Evolutionary conservation across 73 alveolate species (phyloP), one percentile per base, ranked within the genome.

Genomic region (Durusdinium trenchii): DNA sequence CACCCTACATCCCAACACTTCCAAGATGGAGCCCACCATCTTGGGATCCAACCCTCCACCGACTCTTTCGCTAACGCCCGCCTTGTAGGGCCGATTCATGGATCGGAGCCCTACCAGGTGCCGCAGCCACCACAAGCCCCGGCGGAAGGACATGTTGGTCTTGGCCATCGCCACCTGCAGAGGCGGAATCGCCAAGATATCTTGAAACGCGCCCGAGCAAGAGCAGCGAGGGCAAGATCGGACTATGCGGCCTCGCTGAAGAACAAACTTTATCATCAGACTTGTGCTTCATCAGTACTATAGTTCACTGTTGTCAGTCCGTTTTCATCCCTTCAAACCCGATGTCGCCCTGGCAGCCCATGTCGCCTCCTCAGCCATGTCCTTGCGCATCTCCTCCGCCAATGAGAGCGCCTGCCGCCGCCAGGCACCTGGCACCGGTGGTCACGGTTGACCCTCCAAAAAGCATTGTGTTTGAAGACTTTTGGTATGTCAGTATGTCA

Each of bases 121-220:
- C 23, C 87, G 96, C 87, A 90, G 42, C 96, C 96, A 90, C 96
- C 96, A 90, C 12, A 90, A 86, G 54, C 96, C 96, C 3, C 96
- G 87, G 10, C 87, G 96, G 62, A 90, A 90, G 79, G 86, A 61
- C 87, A 90, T 64, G 86, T 90, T 90, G 96, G 43, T 90, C 71
- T 90, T 90, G 67, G 96, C 96, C 96, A 90, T 90, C 30, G 82
- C 71, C 57, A 90, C 96, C 96, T 90, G 81, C 23, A 3, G 35
- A 43, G 40, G 43, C 3, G 60, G 35, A 38, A 45, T 36, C 43
- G 18, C 36, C 38, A 60, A 60, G 3, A 32, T 23, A 60, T 60
- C 18, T 23, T 23, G 30, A 60, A 60, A 60, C n/a, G 73, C 18
- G 30, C 73, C 18, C 73, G n/a, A n/a, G n/a, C 30, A 26, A 23